Base-by-base conservation (phyloP, 805 yeast species). In the Saccharomycopsis microspora region DNA sequence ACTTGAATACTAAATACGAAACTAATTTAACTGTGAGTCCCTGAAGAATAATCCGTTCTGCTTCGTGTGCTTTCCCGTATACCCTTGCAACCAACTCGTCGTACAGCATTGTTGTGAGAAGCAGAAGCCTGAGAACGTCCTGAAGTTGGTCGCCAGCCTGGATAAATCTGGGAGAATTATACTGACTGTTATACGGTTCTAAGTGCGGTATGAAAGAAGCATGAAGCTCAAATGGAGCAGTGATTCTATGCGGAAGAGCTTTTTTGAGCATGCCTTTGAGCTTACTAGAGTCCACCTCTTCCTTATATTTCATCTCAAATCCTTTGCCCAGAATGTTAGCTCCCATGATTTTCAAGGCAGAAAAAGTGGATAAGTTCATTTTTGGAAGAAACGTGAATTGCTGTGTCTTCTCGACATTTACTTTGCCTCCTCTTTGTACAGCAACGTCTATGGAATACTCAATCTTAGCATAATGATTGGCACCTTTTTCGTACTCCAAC, bases 161-260 rank as follows among this genome's bases (percentile, higher is more conserved):
- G 7, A 50, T 9, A n/a, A 50, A 32, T 29, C 48, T 28, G 28
- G 47, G 34, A 8, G 50, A 35, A 32, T 50, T 43, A 41, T 32
- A 50, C 30, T 46, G 53, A 7, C 42, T 19, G 31, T 50, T 50
- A 41, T 46, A 50, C 5, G 53, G 53, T 31, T 50, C 53, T 37
- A 50, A 46, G 34, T 43, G 44, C 3, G 45, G 44, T 9, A 39
- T 41, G 32, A 47, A 50, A 9, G 35, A 19, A 3, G 45, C 50
- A 32, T 50, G 53, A 19, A 50, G 39, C 8, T 46, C 47, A 32
- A 50, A 50, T 5, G 19, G 9, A 6, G 43, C 42, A 11, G 32
- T 11, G 28, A 44, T 35, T 33, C 42, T 47, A 27, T 43, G 27
- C 31, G 46, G 45, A 19, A 49, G 27, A 2, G 44, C 47, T 33